Evolutionary conservation across 2,329 filamentous ascomycete species (phyloP).

Genomic region (Pseudogymnoascus sp.): DNA sequence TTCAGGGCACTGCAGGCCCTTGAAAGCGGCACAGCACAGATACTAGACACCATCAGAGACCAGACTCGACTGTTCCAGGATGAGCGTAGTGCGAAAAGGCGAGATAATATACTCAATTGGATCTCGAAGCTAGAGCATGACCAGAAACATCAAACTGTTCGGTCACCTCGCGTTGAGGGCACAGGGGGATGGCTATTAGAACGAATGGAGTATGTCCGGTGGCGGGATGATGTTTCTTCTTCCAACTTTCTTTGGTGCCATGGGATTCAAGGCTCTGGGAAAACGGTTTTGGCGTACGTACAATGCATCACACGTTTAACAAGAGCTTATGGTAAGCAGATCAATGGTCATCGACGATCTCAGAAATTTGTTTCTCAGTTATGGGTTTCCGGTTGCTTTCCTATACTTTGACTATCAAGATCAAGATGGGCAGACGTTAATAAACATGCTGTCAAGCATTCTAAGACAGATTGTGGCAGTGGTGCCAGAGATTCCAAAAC

Average conservation of each 20-base stretch:
- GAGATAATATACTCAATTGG: not conserved
- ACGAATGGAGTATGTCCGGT: not conserved
- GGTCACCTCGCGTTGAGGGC: constrained; percentile 13
- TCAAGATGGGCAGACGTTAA: constrained; percentile 18
- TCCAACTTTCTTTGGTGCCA: constrained; percentile 17
- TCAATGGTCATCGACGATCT: not conserved
- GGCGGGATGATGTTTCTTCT: not conserved
- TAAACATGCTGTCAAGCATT: constrained; percentile 20
- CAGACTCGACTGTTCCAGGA: not conserved
- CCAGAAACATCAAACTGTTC: constrained; percentile 5
- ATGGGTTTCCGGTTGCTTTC: constrained; percentile 17
- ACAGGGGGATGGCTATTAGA: constrained; percentile 20
- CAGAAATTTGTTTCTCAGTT: not conserved
- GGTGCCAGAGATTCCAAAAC: constrained; percentile 16
- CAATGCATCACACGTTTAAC: not conserved
- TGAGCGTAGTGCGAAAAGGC: not conserved
- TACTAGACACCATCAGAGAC: not conserved
- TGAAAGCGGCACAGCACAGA: not conserved
- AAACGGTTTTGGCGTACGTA: constrained; percentile 20
- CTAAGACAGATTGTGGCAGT: constrained; percentile 22
- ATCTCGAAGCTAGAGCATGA: not conserved
- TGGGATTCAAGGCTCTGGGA: constrained; percentile 22
- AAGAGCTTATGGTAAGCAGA: not conserved
- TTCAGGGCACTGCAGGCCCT: constrained; percentile 11
- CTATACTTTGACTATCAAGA: constrained; percentile 29